Base-by-base conservation (phyloP, 148 eudicot genomes). In the Chenopodium berlandieri region DNA sequence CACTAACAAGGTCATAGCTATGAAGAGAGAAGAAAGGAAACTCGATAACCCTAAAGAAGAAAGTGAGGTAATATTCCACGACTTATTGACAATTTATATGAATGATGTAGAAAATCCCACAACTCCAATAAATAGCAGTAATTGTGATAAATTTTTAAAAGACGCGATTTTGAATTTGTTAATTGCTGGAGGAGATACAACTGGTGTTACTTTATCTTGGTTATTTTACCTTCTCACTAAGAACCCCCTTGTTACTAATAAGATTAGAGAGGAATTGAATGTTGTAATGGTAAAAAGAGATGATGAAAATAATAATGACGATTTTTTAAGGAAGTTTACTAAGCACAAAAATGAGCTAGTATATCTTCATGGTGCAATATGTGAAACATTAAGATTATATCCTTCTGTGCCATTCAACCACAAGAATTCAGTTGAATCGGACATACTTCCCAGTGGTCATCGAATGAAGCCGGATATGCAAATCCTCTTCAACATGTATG, bases 301-400 rank as follows among this genome's bases (percentile, higher is more conserved):
- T 1, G 31, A 25, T 40, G 44, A 40, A 6, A 6, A 40, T 9
- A 13, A 10, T 0, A 16, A 70, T 34, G 48, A 70, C 1, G 16
- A 3, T 10, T 37, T 32, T 37, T 0, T 37, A 14, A 70, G 17
- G 2, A 54, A 81, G 2, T 81, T 85, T 25, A 81, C 77, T 4
- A 85, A 84, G 12, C 10, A 75, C 20, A 75, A 64, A 1, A 82
- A 63, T 11, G 86, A 88, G 77, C 73, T 89, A 76, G 86, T 88
- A 32, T 86, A 87, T 83, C 73, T 88, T 56, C 90, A 88, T 71
- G 90, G 76, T 2, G 85, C 89, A 19, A 2, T 89, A 40, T 88
- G 87, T 78, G 91, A 89, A 78, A 64, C 88, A 11, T 40, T 89
- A 50, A 87, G 90, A 82, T 79, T 89, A 48, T 89, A 87, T 34